A percentile compares a stretch with the other conserved stretches of the same genome.
phyloP scores from a whole-genome alignment of 2,329 filamentous ascomycete species.

The Aureobasidium zeae region DNA sequence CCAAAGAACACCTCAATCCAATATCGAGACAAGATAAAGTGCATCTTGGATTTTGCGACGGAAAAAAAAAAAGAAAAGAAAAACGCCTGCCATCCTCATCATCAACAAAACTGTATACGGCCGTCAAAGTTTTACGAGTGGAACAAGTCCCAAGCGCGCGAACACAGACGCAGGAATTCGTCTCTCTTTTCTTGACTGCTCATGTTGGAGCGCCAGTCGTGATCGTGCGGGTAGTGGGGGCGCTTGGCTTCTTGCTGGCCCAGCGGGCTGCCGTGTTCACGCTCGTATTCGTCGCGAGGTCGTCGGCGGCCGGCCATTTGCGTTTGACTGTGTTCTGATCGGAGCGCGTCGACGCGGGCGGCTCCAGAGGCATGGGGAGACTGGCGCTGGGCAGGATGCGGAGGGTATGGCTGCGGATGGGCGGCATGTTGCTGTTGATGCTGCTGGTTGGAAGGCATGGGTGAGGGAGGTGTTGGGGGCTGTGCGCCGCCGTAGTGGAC shows the following conservation, averaged over 20 bases:
- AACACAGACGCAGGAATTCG: conserved; percentile 78
- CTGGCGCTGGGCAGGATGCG: conserved; percentile 18
- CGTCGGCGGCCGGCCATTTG: conserved; percentile 55
- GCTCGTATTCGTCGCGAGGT: conserved; percentile 80
- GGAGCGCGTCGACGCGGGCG: conserved; percentile 17
- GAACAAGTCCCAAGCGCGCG: conserved; percentile 91
- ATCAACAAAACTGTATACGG: too few species aligned
- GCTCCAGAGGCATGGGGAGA: conserved; percentile 19
- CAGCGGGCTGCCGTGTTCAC: conserved; percentile 75
- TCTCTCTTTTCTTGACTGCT: conserved; percentile 80
- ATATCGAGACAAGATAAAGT: too few species aligned
- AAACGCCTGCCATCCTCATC: too few species aligned
- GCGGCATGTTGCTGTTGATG: conserved; percentile 15
- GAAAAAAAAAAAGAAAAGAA: too few species aligned
- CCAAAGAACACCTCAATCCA: too few species aligned
- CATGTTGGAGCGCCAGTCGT: conserved; percentile 64
- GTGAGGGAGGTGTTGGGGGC: conserved; percentile 83
- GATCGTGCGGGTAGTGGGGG: conserved; percentile 22
- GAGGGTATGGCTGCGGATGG: conserved; percentile 11
- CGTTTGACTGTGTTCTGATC: conserved; percentile 19
- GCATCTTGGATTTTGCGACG: too few species aligned
- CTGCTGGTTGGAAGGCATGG: conserved; percentile 42
- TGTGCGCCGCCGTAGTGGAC: conserved; percentile 94
- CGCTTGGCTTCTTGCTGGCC: conserved; percentile 60
- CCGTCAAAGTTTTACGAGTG: conserved; percentile 38